Evolutionary conservation across 805 yeast genomes (phyloP), one percentile per base, ranked within the genome.

Genomic region (Candida germanica): DNA sequence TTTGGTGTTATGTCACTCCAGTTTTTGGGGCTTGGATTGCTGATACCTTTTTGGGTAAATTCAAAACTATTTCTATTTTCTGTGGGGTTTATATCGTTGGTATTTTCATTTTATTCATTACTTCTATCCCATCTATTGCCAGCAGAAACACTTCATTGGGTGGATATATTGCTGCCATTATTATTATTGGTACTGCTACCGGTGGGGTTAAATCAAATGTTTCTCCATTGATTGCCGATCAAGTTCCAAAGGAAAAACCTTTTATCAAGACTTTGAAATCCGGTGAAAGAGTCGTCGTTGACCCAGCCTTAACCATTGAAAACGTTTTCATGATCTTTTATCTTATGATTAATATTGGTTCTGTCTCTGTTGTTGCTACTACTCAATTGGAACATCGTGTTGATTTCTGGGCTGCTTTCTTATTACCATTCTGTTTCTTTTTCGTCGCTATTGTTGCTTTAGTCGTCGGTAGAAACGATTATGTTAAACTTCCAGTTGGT

Each of bases 1-100:
- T 85, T 56, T 81, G 88, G 84, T 81, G 88, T 54, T 85, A 84
- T 57, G 69, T 83, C 31, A 82, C 91, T 29, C 95, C 95, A 20
- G 67, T 85, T 36, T 67, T 80, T 38, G 89, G 88, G 48, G 93
- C 87, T 36, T 75, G 79, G 59, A 49, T 83, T 18, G 79, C 93
- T 36, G 95, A 85, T 59, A 77, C 83, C 44, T 79, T 66, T 59
- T 73, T 76, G 67, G 93, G 93, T 40, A 80, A 83, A 55, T 79
- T 71, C 63, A 77, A 72, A 47, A 80, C 91, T 29, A 82, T 85
- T 51, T 69, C 74, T 48, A 66, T 71, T 22, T 80, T 80, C 50
- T 66, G 82, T 35, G 68, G 68, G 40, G 51, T 81, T 36, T 84
- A 84, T 58, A 64, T 79, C 13, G 38, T 71, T 32, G 86, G 91